A percentile compares a stretch with the other conserved stretches of the same genome.
Conservation (phyloP, 768 basidiomycete genomes). For the Trametes cinnabarina region DNA sequence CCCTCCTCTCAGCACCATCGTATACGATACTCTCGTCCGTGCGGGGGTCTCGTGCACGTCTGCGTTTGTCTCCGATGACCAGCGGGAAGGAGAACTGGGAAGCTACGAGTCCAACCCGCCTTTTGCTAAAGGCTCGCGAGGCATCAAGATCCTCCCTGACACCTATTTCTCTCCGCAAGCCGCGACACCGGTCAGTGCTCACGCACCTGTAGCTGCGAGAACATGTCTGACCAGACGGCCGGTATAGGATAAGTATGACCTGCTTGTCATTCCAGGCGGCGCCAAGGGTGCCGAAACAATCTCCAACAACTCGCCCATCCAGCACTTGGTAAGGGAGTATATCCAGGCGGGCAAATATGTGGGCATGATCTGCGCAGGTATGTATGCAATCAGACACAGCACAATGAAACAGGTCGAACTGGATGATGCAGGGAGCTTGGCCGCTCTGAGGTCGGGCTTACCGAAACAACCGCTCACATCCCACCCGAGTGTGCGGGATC, state of each 20-base stretch:
- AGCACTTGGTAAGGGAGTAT: constrained; percentile 59
- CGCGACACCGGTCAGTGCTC: constrained; percentile 22
- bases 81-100: constrained; percentile 20
- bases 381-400: constrained; percentile 13
- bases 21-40: constrained; percentile 79
- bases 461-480: constrained; percentile 70
- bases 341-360: constrained; percentile 55
- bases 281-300: constrained; percentile 76
- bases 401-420: neutral
- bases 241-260: constrained; percentile 69
- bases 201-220: too few species aligned
- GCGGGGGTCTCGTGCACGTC: constrained; percentile 68
- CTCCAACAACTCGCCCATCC: constrained; percentile 55
- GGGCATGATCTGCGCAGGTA: constrained; percentile 86
- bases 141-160: constrained; percentile 72
- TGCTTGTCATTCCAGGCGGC: constrained; percentile 74
- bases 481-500: constrained; percentile 65
- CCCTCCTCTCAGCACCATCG: constrained; percentile 59
- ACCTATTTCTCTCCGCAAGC: constrained; percentile 34
- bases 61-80: constrained; percentile 47
- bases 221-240: too few species aligned
- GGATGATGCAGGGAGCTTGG: constrained; percentile 54
- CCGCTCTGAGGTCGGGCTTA: constrained; percentile 61
- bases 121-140: constrained; percentile 64
- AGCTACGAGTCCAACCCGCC: constrained; percentile 37